A percentile compares a stretch with the other conserved stretches of the same genome.
These are phyloP conservation scores for Thelonectria discophora DNA, from an alignment of 2,329 filamentous ascomycete genomes.

Conservation along the genomic window DNA sequence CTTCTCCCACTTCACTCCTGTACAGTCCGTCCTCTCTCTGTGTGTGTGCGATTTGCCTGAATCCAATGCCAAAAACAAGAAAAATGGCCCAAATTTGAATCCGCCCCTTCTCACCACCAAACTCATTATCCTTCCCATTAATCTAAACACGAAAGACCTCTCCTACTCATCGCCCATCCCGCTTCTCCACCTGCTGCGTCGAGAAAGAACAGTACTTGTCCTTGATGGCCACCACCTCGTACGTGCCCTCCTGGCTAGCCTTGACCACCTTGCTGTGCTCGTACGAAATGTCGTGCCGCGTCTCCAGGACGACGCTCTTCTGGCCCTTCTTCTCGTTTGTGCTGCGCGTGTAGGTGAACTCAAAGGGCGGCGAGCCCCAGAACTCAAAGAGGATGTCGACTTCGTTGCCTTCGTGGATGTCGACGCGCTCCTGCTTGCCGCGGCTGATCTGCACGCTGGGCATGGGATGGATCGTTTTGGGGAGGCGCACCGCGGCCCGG, in stretches of 20 bases:
- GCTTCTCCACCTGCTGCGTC: constrained; percentile 68
- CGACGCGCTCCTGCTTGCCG: constrained; percentile 80
- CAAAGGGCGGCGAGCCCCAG: constrained; percentile 93
- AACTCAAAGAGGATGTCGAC: constrained; percentile 96
- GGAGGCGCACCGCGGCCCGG: constrained; percentile 78
- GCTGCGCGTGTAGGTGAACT: constrained; percentile 95
- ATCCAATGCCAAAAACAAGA: constrained; percentile 21
- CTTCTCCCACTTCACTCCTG: constrained; percentile 6
- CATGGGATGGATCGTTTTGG: constrained; percentile 88
- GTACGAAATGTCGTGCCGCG: constrained; percentile 84
- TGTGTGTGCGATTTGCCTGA: constrained; percentile 11
- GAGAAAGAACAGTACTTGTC: constrained; percentile 92
- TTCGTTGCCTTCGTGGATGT: constrained; percentile 96
- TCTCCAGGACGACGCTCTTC: constrained; percentile 84
- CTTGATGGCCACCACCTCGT: constrained; percentile 96
- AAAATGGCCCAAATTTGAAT: constrained; percentile 14
- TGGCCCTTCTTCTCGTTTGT: constrained; percentile 84
- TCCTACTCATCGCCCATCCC: constrained; percentile 51
- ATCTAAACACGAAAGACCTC: neutral
- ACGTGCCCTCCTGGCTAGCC: constrained; percentile 93
- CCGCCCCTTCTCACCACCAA: constrained; percentile 1
- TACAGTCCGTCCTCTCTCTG: constrained; percentile 20
- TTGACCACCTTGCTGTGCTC: constrained; percentile 83
- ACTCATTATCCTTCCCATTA: constrained; percentile 1
- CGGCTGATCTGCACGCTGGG: constrained; percentile 91